Evolutionary conservation across 352 stramenopile genomes (phyloP).

Genomic region (Globisporangium canariense): DNA sequence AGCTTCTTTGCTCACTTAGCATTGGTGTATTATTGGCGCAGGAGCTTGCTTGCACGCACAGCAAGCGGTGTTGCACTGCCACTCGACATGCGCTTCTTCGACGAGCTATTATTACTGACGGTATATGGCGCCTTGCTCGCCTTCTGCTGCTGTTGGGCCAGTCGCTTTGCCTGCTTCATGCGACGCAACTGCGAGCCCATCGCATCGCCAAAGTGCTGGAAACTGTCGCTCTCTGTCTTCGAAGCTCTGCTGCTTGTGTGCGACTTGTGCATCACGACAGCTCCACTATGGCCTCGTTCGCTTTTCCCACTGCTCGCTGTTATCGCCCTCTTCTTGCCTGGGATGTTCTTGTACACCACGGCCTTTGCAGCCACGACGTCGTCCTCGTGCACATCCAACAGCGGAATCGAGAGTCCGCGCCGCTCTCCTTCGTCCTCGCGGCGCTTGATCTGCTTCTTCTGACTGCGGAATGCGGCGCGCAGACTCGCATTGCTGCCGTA

Average conservation of each 20-base stretch:
- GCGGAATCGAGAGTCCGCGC: constrained; percentile 52
- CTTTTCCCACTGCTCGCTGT: too few relatives aligned
- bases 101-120: background rate
- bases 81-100: background rate
- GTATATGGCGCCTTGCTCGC: background rate
- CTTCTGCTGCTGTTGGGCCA: background rate
- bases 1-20: background rate
- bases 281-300: background rate
- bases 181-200: constrained; percentile 50
- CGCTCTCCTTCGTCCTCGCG: constrained; percentile 35
- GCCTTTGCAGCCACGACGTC: constrained; percentile 58
- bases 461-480: constrained; percentile 43
- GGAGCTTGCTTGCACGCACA: constrained; percentile 8
- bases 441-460: constrained; percentile 51
- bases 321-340: constrained; percentile 23
- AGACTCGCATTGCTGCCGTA: constrained; percentile 62
- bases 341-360: constrained; percentile 53
- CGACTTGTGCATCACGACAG: background rate
- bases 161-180: constrained; percentile 31
- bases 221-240: constrained; percentile 20
- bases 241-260: background rate
- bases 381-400: constrained; percentile 51
- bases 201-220: constrained; percentile 63
- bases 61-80: background rate
- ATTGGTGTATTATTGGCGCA: background rate